Base-by-base conservation (phyloP, 2,329 filamentous ascomycete species). In the Lachnellula occidentalis region DNA sequence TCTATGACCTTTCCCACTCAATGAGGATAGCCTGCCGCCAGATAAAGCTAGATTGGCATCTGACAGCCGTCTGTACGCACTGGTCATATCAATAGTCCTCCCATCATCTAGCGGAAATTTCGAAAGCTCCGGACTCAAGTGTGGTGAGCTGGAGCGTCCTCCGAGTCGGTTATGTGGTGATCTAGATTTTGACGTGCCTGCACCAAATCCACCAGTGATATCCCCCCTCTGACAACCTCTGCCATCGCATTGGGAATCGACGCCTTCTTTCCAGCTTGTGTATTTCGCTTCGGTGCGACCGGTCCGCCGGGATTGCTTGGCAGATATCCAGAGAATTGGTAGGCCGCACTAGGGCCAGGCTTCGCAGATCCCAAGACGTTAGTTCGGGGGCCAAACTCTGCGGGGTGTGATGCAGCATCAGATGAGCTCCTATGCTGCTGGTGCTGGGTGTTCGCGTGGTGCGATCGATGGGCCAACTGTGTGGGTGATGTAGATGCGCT, bases 1-100 rank as follows among this genome's bases (percentile, higher is more conserved):
- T 52, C 60, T 58, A 53, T 61, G 53, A 51, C 58, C 53, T 48
- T 47, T 57, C 49, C 63, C 66, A 42, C 53, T 47, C 17, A 56
- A 76, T 76, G 55, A 68, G 6, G 85, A 78, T 34, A 92, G 71
- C 49, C 76, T 80, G 27, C 87, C 85, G 17, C 81, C 78, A 5
- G 85, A 83, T 31, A 78, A 78, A 3, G 82, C 76, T 43, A 92
- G 72, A 49, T 85, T 84, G 11, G 86, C 86, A 66, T 92, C 86
- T 1, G 87, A 90, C 17, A 91, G 73, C 55, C 82, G 80, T 49
- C 85, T 78, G 66, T 91, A 89, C 4, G 87, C 85, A 59, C 76
- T 86, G 55, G 79, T 82, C 70, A 88, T 80, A 66, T 91, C 86
- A 50, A 90, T 73, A 1, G 80, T 69, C 46, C 80, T 78, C 11